Conservation (phyloP, 2,329 filamentous ascomycete species). For the Alternaria sp. region DNA sequence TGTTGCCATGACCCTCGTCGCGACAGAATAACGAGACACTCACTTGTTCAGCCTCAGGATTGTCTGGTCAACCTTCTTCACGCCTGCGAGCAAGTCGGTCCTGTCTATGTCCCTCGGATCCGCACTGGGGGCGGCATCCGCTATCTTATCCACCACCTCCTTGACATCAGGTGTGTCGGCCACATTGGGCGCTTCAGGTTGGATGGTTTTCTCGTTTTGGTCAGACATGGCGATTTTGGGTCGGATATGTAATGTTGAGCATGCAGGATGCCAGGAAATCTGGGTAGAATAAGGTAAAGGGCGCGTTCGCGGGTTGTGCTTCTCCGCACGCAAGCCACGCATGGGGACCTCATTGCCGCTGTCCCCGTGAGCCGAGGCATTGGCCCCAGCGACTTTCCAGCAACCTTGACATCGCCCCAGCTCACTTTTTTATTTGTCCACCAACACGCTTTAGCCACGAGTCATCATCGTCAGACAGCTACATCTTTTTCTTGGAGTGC, state of each 20-base stretch:
- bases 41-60: constrained; percentile 57
- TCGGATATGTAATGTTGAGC: constrained; percentile 9
- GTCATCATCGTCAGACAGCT: not conserved
- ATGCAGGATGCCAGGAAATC: constrained; percentile 20
- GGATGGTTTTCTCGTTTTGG: constrained; percentile 39
- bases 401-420: too few relatives aligned
- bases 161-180: constrained; percentile 29
- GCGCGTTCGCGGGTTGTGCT: constrained; percentile 17
- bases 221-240: constrained; percentile 40
- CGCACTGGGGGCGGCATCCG: constrained; percentile 25
- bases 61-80: constrained; percentile 49
- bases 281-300: constrained; percentile 22
- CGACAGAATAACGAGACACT: not conserved
- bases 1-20: not conserved
- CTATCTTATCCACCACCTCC: constrained; percentile 36
- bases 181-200: constrained; percentile 45
- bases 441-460: too few relatives aligned
- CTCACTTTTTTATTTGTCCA: too few relatives aligned
- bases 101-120: constrained; percentile 23
- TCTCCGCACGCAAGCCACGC: constrained; percentile 23
- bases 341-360: constrained; percentile 4
- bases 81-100: constrained; percentile 36
- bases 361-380: constrained; percentile 27
- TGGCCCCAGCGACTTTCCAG: not conserved
- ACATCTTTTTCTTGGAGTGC: not conserved